Base-by-base conservation (phyloP, 306 rosid species). In the Cicer chorassanicum region DNA sequence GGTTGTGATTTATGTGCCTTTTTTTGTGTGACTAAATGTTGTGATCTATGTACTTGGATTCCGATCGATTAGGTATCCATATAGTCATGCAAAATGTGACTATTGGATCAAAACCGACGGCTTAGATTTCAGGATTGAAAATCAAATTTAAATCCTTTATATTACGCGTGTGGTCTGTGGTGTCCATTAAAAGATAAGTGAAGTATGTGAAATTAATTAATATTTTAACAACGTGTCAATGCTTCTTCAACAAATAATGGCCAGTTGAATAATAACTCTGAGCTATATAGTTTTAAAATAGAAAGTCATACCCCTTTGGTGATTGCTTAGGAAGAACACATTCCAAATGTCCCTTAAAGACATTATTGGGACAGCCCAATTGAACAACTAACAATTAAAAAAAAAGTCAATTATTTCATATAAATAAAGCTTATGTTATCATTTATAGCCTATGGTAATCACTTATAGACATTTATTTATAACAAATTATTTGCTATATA, bases 341-440 rank as follows among this genome's bases (percentile, higher is more conserved):
- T 53, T 18, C 18, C 29, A 7, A 21, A 44, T 80, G 82, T 49
- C 79, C 82, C 78, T 77, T 84, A 67, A 80, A 67, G 77, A 16
- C 68, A 84, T 68, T 80, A 72, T 72, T 67, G 74, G 78, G 83
- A 75, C 80, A 60, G n/a, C 36, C 68, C 15, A 75, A 45, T 49
- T 54, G 60, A 48, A 44, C 41, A 75, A 64, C 65, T 74, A 83
- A 49, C 78, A 68, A 75, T 10, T 83, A 45, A 65, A 75, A 65
- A 65, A 24, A 83, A 39, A 18, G 43, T 68, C 57, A 72, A 76
- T 74, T 60, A 78, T 79, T 80, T 70, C 67, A 78, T 73, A 44
- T 51, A 75, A 73, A 55, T 49, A 74, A 11, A 11, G 42, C 62
- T 38, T 49, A 24, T 64, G 72, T 55, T 63, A 57, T 74, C 67